These are phyloP conservation scores for Pythium rishiriense DNA, from an alignment of 352 stramenopile genomes.

Conservation along the genomic window DNA sequence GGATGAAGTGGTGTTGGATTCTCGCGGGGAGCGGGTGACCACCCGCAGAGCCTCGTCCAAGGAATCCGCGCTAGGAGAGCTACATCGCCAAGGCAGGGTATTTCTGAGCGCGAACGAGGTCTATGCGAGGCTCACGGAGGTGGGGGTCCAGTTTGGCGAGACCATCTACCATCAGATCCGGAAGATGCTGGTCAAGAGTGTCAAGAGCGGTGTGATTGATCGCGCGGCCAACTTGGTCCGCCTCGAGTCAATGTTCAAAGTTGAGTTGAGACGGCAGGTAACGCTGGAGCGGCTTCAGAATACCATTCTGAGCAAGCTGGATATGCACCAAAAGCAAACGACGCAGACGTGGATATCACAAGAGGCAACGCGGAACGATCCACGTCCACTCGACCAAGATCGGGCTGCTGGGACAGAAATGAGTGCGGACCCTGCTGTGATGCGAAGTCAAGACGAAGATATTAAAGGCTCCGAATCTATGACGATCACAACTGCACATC, in stretches of 20 bases:
- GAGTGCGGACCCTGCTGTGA: conserved; percentile 1
- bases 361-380: not conserved
- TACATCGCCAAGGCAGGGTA: not conserved
- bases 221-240: conserved; percentile 46
- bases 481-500: conserved; percentile 27
- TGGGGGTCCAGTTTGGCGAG: conserved; percentile 44
- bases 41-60: not conserved
- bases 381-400: not conserved
- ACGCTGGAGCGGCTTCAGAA: conserved; percentile 50
- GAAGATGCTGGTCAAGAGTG: conserved; percentile 44
- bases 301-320: conserved; percentile 29
- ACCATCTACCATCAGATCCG: conserved; percentile 43
- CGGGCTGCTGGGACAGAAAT: not conserved
- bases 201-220: conserved; percentile 42
- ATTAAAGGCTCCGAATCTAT: conserved; percentile 10
- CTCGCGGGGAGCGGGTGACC: not conserved
- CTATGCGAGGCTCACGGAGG: conserved; percentile 38
- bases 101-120: conserved; percentile 25
- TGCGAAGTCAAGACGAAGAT: not conserved
- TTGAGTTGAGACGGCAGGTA: conserved; percentile 57
- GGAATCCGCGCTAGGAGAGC: not conserved
- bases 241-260: conserved; percentile 58
- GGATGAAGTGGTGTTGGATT: not conserved
- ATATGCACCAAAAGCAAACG: conserved; percentile 19
- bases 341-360: not conserved